Evolutionary conservation across 2,329 filamentous ascomycete genomes (phyloP).

Genomic region (Aspergillus luchuensis): DNA sequence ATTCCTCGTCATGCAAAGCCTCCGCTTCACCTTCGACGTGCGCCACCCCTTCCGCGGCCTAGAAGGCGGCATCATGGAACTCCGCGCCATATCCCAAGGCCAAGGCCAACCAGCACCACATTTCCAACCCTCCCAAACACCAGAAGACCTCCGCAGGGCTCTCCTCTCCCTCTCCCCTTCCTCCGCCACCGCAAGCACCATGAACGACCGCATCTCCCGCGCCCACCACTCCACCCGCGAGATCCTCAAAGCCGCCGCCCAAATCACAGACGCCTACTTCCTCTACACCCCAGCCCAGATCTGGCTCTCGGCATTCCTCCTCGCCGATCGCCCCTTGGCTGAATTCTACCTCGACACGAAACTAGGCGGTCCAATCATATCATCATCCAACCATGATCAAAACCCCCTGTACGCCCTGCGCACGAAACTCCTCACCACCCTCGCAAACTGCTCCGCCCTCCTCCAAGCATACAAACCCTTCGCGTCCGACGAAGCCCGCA

Average conservation of each 20-base stretch:
- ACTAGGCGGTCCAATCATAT: slow-evolving; percentile 31
- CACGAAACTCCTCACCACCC: slow-evolving; percentile 39
- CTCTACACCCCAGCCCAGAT: slow-evolving; percentile 94
- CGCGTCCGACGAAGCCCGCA: slow-evolving; percentile 41
- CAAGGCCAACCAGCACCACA: slow-evolving; percentile 48
- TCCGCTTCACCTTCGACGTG: slow-evolving; percentile 92
- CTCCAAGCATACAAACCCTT: slow-evolving; percentile 44
- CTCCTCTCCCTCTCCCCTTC: slow-evolving; percentile 34
- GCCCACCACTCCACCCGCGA: slow-evolving; percentile 75
- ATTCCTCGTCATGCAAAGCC: slow-evolving; percentile 86
- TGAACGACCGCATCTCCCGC: slow-evolving; percentile 53
- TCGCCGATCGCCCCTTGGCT: slow-evolving; percentile 64
- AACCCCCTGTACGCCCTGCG: slow-evolving; percentile 37
- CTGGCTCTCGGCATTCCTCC: slow-evolving; percentile 76
- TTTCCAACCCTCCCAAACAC: slow-evolving; percentile 28
- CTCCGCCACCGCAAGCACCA: slow-evolving; percentile 28
- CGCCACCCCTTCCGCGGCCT: slow-evolving; percentile 86
- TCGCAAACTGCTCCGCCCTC: slow-evolving; percentile 42
- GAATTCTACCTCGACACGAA: slow-evolving; percentile 50
- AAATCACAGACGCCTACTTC: slow-evolving; percentile 95
- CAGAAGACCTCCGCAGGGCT: slow-evolving; percentile 33
- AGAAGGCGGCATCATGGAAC: slow-evolving; percentile 82
- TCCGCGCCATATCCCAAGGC: slow-evolving; percentile 67
- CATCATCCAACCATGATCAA: slow-evolving; percentile 4
- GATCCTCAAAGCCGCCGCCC: slow-evolving; percentile 74